Evolutionary conservation across 176 grass and related monocot genomes (phyloP), one percentile per base, ranked within the genome.

Genomic region (Avena sativa): DNA sequence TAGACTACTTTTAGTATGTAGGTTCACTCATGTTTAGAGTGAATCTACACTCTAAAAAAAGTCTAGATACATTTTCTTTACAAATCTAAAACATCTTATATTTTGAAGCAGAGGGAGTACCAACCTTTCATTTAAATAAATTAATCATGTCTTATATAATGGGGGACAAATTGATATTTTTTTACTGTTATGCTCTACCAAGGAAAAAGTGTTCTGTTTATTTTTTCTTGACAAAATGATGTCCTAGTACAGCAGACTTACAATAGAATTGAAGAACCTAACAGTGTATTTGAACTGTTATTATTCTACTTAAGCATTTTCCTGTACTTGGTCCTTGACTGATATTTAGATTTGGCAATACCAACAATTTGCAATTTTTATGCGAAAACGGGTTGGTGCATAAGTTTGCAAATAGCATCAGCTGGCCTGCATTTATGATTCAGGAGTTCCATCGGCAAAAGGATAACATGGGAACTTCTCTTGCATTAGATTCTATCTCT

Each of bases 341-440:
- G 52, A 64, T 89, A 44, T 67, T 86, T 82, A 97, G 95, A 87
- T 97, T 93, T 83, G 91, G 91, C 53, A 95, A 93, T 75, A 30
- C 84, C 80, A 98, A 91, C 72, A 95, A 90, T 79, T 81, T 98
- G 79, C 85, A 92, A 81, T 87, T 93, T 83, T 90, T 98, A 53
- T 98, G 86, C 59, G 95, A 98, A 89, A 98, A 83, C 86, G 91
- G 95, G 65, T 89, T 91, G 46, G 80, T 95, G 68, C 93, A 95
- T 38, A 95, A 98, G 88, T 98, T 98, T 80, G 93, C 95, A 71
- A 95, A 95, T 81, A 92, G 86, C 83, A 87, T 98, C 62, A 93
- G 93, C 82, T 98, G 93, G 95, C 95, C 95, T 70, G 93, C 89
- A 62, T 95, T 95, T 84, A 91, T 93, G 84, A 90, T 93, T 90